Percentiles rank a stretch among this genome's conserved stretches.
Conservation (phyloP, 495 filamentous ascomycete species). For the Penicillium herquei region DNA sequence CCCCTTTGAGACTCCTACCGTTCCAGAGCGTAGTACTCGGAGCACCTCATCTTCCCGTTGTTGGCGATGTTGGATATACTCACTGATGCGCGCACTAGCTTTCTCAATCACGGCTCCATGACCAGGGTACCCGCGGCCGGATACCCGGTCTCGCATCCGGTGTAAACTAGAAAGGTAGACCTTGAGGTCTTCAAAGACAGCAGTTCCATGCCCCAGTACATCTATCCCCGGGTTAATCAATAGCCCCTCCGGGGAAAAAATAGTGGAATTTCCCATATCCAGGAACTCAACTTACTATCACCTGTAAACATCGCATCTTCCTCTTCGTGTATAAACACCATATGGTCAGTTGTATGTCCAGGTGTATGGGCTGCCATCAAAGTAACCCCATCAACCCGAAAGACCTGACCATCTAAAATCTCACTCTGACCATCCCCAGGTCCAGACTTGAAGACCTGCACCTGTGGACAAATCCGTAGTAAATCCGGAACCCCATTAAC, state of each 20-base stretch:
- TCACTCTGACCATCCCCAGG: slow-evolving; percentile 34
- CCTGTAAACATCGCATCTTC: slow-evolving; percentile 90
- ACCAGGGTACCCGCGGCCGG: slow-evolving; percentile 79
- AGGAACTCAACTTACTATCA: slow-evolving; percentile 56
- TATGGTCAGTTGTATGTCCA: slow-evolving; percentile 86
- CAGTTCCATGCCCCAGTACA: slow-evolving; percentile 89
- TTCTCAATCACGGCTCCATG: slow-evolving; percentile 77
- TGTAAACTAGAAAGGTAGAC: slow-evolving; percentile 72
- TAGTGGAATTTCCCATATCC: neutral
- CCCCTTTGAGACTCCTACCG: slow-evolving; percentile 30
- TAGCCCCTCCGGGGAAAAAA: neutral
- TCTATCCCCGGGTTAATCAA: slow-evolving; percentile 32
- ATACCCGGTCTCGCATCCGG: slow-evolving; percentile 63
- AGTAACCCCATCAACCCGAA: slow-evolving; percentile 72
- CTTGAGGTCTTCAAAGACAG: slow-evolving; percentile 82
- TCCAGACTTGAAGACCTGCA: slow-evolving; percentile 50
- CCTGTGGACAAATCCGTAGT: slow-evolving; percentile 56
- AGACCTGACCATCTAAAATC: slow-evolving; percentile 71
- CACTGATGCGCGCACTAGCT: slow-evolving; percentile 60
- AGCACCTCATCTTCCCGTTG: slow-evolving; percentile 81
- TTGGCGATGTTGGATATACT: slow-evolving; percentile 81
- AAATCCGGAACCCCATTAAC: slow-evolving; percentile 70
- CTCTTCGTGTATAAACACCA: slow-evolving; percentile 67
- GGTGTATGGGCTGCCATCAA: slow-evolving; percentile 75
- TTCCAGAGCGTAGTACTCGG: slow-evolving; percentile 54